Evolutionary conservation across 1,139 yeast species (phyloP).

Genomic region (Saccharomycopsis crataegensis): DNA sequence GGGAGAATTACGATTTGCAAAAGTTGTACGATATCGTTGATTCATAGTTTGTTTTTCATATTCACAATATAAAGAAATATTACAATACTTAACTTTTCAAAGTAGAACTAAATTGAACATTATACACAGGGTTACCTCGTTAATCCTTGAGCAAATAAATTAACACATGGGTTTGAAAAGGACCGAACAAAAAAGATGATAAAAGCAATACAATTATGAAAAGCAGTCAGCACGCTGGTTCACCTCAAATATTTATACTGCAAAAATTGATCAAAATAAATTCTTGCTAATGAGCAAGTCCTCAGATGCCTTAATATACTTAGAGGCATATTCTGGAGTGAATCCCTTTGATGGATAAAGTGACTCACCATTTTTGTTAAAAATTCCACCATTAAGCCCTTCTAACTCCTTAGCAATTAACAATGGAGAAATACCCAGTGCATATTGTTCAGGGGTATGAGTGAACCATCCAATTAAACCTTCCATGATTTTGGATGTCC

Average conservation of each 20-base stretch:
- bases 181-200: too few species aligned
- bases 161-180: too few species aligned
- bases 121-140: too few species aligned
- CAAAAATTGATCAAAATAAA: not conserved
- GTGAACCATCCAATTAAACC: constrained; percentile 27
- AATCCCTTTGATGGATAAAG: constrained; percentile 27
- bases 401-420: constrained; percentile 28
- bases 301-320: constrained; percentile 24
- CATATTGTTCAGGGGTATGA: constrained; percentile 30
- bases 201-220: too few species aligned
- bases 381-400: constrained; percentile 26
- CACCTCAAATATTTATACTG: too few species aligned
- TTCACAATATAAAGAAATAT: too few species aligned
- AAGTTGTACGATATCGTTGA: constrained; percentile 43
- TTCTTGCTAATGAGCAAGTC: constrained; percentile 18
- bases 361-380: constrained; percentile 27
- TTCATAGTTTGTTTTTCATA: constrained; percentile 7
- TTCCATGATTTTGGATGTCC: constrained; percentile 26
- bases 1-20: constrained; percentile 59
- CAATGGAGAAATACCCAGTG: constrained; percentile 27
- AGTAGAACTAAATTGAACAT: too few species aligned
- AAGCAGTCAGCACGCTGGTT: too few species aligned
- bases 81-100: too few species aligned
- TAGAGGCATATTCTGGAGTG: constrained; percentile 25
- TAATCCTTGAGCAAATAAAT: too few species aligned